phyloP scores from a whole-genome alignment of 192 early-diverging fungal genomes.

The Ambispora gerdemannii region DNA sequence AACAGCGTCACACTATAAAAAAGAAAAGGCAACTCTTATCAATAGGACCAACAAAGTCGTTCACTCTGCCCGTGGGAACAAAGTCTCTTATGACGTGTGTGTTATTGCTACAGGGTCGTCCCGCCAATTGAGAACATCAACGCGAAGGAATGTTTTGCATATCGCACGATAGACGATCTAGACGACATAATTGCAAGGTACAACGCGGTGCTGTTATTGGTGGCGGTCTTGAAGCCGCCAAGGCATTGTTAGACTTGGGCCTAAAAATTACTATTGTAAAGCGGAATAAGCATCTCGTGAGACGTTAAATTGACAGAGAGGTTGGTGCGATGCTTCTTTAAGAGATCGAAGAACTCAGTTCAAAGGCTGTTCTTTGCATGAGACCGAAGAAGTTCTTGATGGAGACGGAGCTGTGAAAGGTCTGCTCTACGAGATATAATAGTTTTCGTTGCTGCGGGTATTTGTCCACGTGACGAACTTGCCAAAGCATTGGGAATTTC shows the following conservation, averaged over 20 bases:
- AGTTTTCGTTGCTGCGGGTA: conserved; percentile 48
- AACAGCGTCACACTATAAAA: too few species aligned
- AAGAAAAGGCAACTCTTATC: conserved; percentile 43
- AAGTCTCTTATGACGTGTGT: conserved; percentile 51
- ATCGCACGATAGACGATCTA: conserved; percentile 64
- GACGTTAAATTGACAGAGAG: conserved; percentile 57
- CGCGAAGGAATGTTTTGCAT: conserved; percentile 58
- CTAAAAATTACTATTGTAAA: conserved; percentile 53
- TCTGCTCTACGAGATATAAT: conserved; percentile 25
- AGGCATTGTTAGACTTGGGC: conserved; percentile 54
- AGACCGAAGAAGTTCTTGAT: conserved; percentile 33
- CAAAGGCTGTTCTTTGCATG: conserved; percentile 30
- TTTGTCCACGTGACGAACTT: conserved; percentile 57
- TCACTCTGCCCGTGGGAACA: conserved; percentile 16
- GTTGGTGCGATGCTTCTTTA: conserved; percentile 47
- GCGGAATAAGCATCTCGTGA: conserved; percentile 45
- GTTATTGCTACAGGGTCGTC: conserved; percentile 65
- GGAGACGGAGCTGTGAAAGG: conserved; percentile 36
- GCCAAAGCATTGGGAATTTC: conserved; percentile 46
- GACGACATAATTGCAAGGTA: conserved; percentile 43
- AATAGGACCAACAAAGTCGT: conserved; percentile 42
- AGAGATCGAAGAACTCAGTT: conserved; percentile 55
- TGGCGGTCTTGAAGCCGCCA: conserved; percentile 67
- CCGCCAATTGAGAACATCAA: conserved; percentile 49
- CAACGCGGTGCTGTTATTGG: conserved; percentile 57